A percentile compares a stretch with the other conserved stretches of the same genome.
These are phyloP conservation scores for Immersiporthe knoxdaviesiana DNA, from an alignment of 2,329 filamentous ascomycete genomes.

Conservation along the genomic window DNA sequence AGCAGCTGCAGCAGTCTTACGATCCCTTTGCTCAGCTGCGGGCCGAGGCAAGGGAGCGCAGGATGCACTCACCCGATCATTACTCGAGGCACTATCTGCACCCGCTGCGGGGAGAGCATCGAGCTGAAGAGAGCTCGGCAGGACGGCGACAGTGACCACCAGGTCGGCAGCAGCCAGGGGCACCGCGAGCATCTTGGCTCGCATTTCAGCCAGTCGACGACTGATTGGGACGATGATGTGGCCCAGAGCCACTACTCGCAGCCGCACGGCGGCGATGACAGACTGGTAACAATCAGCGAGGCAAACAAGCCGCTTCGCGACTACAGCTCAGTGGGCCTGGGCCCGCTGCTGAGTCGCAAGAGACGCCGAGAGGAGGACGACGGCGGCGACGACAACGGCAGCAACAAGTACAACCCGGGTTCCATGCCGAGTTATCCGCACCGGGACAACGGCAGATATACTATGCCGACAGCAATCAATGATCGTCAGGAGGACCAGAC, in stretches of 20 bases:
- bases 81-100: constrained; percentile 22
- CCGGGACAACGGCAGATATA: constrained; percentile 18
- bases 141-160: constrained; percentile 7
- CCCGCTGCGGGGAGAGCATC: constrained; percentile 2
- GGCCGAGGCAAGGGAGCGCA: constrained; percentile 20
- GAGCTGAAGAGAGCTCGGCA: constrained; percentile 24
- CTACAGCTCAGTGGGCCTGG: constrained; percentile 20
- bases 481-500: constrained; percentile 14
- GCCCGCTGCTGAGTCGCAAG: constrained; percentile 25
- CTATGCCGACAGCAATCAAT: constrained; percentile 10
- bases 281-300: constrained; percentile 13
- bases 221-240: constrained; percentile 18
- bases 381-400: constrained; percentile 11
- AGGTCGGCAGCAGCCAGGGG: not conserved
- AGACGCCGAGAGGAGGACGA: constrained; percentile 25
- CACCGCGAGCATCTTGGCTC: constrained; percentile 12
- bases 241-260: constrained; percentile 23
- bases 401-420: constrained; percentile 16
- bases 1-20: constrained; percentile 25
- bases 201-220: constrained; percentile 23
- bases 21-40: constrained; percentile 28
- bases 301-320: constrained; percentile 13
- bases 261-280: constrained; percentile 10
- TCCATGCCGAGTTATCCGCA: constrained; percentile 22
- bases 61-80: constrained; percentile 18